Percentiles rank a stretch among this genome's conserved stretches.
Conservation (phyloP, 495 filamentous ascomycete species). For the Neurospora sp. region DNA sequence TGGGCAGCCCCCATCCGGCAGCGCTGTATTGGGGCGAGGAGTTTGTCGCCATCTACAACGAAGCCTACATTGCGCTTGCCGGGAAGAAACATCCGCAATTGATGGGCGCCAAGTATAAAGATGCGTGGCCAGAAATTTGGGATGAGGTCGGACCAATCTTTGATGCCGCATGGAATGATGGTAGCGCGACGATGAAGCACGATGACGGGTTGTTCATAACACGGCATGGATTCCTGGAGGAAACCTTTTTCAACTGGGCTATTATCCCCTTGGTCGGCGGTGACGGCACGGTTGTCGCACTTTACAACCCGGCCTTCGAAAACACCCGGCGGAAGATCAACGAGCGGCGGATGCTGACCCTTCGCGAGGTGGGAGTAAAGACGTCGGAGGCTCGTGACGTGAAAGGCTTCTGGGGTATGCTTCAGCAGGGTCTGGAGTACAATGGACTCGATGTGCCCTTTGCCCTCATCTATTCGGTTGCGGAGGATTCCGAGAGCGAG, state of each 20-base stretch:
- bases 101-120: slow-evolving; percentile 56
- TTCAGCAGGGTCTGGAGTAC: slow-evolving; percentile 46
- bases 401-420: slow-evolving; percentile 50
- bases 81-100: slow-evolving; percentile 58
- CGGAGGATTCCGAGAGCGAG: slow-evolving; percentile 51
- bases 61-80: slow-evolving; percentile 57
- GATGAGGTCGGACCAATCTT: slow-evolving; percentile 50
- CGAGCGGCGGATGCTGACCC: slow-evolving; percentile 55
- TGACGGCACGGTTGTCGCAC: slow-evolving; percentile 51
- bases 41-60: slow-evolving; percentile 60
- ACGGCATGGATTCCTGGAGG: slow-evolving; percentile 52
- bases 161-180: slow-evolving; percentile 44
- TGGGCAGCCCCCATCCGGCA: slow-evolving; percentile 62
- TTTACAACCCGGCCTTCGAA: slow-evolving; percentile 62
- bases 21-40: slow-evolving; percentile 66
- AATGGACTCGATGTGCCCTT: slow-evolving; percentile 57
- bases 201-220: slow-evolving; percentile 58
- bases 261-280: slow-evolving; percentile 56
- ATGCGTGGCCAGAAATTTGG: slow-evolving; percentile 62
- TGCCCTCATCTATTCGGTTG: slow-evolving; percentile 52
- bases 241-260: slow-evolving; percentile 61
- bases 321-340: slow-evolving; percentile 55
- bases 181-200: slow-evolving; percentile 64
- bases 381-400: slow-evolving; percentile 58
- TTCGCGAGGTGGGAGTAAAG: slow-evolving; percentile 60